Evolutionary conservation across 2,329 filamentous ascomycete species (phyloP).

Genomic region (Aureobasidium sp.): DNA sequence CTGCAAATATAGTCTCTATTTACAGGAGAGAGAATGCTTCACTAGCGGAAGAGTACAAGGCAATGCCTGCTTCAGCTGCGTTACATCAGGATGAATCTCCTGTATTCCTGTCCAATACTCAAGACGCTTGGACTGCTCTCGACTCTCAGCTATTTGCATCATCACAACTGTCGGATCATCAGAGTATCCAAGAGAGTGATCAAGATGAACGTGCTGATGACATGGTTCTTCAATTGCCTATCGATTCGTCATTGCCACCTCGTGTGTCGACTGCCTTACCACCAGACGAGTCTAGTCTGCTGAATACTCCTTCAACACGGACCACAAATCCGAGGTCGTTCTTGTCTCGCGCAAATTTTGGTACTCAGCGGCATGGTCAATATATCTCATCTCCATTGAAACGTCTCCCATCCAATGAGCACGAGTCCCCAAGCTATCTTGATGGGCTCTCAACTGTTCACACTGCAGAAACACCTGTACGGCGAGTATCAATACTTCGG

Average conservation of each 20-base stretch:
- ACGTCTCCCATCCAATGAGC: not conserved
- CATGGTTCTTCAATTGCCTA: not conserved
- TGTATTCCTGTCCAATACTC: conserved; percentile 47
- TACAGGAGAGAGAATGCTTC: not conserved
- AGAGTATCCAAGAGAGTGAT: not conserved
- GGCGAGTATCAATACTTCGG: not conserved
- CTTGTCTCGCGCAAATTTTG: not conserved
- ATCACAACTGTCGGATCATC: conserved; percentile 19
- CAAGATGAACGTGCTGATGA: not conserved
- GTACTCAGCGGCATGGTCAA: not conserved
- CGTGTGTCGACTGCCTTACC: not conserved
- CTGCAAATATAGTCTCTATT: not conserved
- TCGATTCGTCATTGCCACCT: not conserved
- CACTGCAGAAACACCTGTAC: not conserved
- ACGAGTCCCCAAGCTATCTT: not conserved
- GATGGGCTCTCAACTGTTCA: not conserved
- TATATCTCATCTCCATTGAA: not conserved
- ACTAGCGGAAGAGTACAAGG: not conserved
- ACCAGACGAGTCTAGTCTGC: not conserved
- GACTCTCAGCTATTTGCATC: conserved; percentile 46
- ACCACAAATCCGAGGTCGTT: too few relatives aligned
- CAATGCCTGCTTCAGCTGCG: not conserved
- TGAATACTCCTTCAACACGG: not conserved
- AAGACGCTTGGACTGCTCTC: conserved; percentile 43
- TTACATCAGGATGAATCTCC: not conserved